A percentile compares a stretch with the other conserved stretches of the same genome.
Conservation (phyloP, 768 basidiomycete species). For the Leccinum boreale region DNA sequence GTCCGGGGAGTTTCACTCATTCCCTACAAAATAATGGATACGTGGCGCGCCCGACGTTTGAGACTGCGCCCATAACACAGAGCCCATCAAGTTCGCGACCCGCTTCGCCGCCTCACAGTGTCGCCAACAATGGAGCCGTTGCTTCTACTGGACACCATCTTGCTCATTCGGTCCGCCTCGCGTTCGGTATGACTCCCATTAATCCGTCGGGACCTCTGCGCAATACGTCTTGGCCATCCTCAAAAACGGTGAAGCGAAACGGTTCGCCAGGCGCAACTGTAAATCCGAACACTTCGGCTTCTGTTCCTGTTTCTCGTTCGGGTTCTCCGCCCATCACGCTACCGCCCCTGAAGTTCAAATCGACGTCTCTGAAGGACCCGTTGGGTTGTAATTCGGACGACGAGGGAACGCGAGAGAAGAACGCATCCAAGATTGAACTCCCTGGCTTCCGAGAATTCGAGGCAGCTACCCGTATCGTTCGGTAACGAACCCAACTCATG, state of each 20-base stretch:
- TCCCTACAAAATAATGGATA: slow-evolving; percentile 24
- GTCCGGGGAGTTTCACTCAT: slow-evolving; percentile 52
- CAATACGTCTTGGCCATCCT: slow-evolving; percentile 39
- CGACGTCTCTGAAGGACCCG: slow-evolving; percentile 16
- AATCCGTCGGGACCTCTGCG: slow-evolving; percentile 34
- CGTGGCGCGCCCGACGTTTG: slow-evolving; percentile 22
- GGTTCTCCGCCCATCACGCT: slow-evolving; percentile 69
- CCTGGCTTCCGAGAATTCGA: slow-evolving; percentile 65
- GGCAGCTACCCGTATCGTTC: slow-evolving; percentile 38
- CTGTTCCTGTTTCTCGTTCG: slow-evolving; percentile 57
- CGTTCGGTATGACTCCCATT: slow-evolving; percentile 92
- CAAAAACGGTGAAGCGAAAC: slow-evolving; percentile 14
- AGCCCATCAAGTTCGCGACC: slow-evolving; percentile 59
- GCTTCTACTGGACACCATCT: slow-evolving; percentile 55
- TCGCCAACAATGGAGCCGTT: slow-evolving; percentile 22
- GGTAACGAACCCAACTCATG: slow-evolving; percentile 14
- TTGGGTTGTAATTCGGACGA: slow-evolving; percentile 20
- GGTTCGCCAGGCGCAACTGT: slow-evolving; percentile 8
- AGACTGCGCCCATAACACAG: slow-evolving; percentile 30
- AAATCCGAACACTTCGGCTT: slow-evolving; percentile 15
- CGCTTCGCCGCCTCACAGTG: slow-evolving; percentile 51
- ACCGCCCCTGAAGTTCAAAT: slow-evolving; percentile 58
- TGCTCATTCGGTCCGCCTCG: slow-evolving; percentile 79
- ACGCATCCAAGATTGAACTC: slow-evolving; percentile 42
- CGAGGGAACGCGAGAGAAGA: slow-evolving; percentile 18